Base-by-base conservation (phyloP, 768 basidiomycete species). In the Russula emetica region DNA sequence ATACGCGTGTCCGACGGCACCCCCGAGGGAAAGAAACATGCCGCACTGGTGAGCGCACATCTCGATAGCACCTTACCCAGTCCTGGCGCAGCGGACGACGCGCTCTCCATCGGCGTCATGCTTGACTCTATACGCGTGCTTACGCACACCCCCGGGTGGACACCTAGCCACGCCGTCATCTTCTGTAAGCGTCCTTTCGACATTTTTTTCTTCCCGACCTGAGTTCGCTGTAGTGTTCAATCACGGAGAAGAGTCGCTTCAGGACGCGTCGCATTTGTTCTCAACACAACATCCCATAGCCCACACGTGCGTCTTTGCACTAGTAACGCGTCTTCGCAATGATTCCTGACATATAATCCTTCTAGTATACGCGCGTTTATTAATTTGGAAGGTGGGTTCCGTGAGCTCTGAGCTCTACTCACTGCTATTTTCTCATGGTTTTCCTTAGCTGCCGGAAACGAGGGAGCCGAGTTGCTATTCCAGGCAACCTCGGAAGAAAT, bases 401-500 rank as follows among this genome's bases (percentile, higher is more conserved):
- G 2, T 14, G 13, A 38, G 20, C n/a, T n/a, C n/a, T n/a, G n/a
- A n/a, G n/a, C 32, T 22, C 54, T 36, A 14, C 40, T 5, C 32
- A 5, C 22, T 18, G 18, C 9, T 8, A 36, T 30, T 32, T 44
- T 30, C 60, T 69, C 40, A 64, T 34, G 55, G 52, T 52, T 56
- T 47, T 57, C 8, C 20, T 45, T 56, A 88, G 94, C 91, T 66
- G 93, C 92, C 44, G 96, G 95, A 0, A 86, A 87, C 2, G 85
- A 84, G 7, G 94, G 96, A 0, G 89, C 86, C 30, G 94, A 94
- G 70, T 76, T 98, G 9, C 82, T 98, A 18, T 98, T 98, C 79
- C 96, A 98, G 78, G 96, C 94, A 0, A 98, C 94, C 0, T 93
- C 91, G 6, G 85, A 92, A 70, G 84, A 97, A 74, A 97, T 98